Evolutionary conservation across 2,329 filamentous ascomycete species (phyloP), one percentile per base, ranked within the genome.

Genomic region (Verticillium alfalfae): DNA sequence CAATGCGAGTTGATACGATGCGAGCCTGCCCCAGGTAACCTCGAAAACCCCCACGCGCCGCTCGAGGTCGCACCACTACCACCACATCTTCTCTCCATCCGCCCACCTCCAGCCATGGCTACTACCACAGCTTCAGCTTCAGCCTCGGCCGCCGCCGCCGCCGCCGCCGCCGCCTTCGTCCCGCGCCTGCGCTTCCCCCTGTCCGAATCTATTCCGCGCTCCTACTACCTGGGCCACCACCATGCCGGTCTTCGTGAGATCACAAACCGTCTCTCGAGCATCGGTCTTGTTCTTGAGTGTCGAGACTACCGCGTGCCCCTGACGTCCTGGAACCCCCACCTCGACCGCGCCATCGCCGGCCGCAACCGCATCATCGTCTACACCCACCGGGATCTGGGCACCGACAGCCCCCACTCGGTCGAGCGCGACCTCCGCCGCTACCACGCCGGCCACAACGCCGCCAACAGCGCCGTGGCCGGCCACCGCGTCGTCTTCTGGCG

Each of bases 171-270:
- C 52, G 52, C 74, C 69, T 96, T 98, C 77, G 75, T 89, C 52
- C 92, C 95, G 34, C 91, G 94, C 68, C 74, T 80, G 66, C 77
- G 79, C 60, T 98, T 96, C 75, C 39, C 58, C 34, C 79, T 88
- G 54, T 89, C 94, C 60, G 70, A 79, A 54, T 90, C 88, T 59
- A 88, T 98, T 64, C 89, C 91, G 45, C 88, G 92, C 66, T 95
- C 94, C 63, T 99, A 98, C 78, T 99, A 92, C 78, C 84, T 98
- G 56, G 95, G 95, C 65, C 95, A 99, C 78, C 95, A 99, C 81
- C 86, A 87, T 64, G 84, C 90, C 10, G 95, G 91, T 16, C 81
- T 97, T 37, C 81, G 84, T 57, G 89, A 91, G 72, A 97, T 98
- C 89, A 91, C 91, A 72, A 85, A 85, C 45, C 83, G 91, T 72